Percentiles rank a stretch among this genome's conserved stretches.
These are phyloP conservation scores for Lentinus brumalis DNA, from an alignment of 768 basidiomycete species.

Conservation along the genomic window DNA sequence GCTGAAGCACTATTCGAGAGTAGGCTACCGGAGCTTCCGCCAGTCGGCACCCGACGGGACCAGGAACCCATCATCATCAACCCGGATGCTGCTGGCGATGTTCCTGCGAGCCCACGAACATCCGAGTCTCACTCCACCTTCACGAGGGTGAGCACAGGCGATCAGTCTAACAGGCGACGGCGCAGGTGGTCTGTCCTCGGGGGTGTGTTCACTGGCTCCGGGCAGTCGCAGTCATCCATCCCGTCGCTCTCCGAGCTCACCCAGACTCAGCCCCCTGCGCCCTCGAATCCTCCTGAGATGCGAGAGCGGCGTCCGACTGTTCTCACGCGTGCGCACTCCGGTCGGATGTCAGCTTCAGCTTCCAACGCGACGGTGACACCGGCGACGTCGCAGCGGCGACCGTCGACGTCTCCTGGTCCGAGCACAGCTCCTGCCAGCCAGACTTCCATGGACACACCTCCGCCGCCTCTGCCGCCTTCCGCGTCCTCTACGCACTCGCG, in stretches of 20 bases:
- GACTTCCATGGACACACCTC: slow-evolving; percentile 19
- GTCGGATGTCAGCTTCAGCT: slow-evolving; percentile 13
- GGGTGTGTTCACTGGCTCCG: slow-evolving; percentile 40
- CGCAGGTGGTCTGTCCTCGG: slow-evolving; percentile 77
- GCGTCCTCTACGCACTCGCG: slow-evolving; percentile 47
- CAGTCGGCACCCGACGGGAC: slow-evolving; percentile 61
- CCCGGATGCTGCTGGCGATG: slow-evolving; percentile 42
- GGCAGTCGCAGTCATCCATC: slow-evolving; percentile 25
- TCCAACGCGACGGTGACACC: slow-evolving; percentile 16
- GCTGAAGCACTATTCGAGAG: slow-evolving; percentile 78
- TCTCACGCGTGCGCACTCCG: slow-evolving; percentile 27
- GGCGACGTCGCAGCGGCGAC: slow-evolving; percentile 24
- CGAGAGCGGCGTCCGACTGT: slow-evolving; percentile 13
- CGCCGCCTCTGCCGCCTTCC: slow-evolving; percentile 33
- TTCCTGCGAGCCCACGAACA: slow-evolving; percentile 46
- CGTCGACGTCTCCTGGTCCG: slow-evolving; percentile 37
- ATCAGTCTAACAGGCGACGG: slow-evolving; percentile 45
- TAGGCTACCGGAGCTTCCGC: slow-evolving; percentile 73
- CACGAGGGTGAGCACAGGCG: slow-evolving; percentile 33
- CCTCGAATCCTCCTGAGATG: slow-evolving; percentile 13
- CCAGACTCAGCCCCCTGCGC: slow-evolving; percentile 2
- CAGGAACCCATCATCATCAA: slow-evolving; percentile 71
- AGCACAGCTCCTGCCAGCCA: slow-evolving; percentile 14
- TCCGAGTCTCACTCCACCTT: slow-evolving; percentile 39
- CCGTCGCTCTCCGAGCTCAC: slow-evolving; percentile 21